Evolutionary conservation across 2,329 filamentous ascomycete species (phyloP).

Genomic region (Neonectria ditissima): DNA sequence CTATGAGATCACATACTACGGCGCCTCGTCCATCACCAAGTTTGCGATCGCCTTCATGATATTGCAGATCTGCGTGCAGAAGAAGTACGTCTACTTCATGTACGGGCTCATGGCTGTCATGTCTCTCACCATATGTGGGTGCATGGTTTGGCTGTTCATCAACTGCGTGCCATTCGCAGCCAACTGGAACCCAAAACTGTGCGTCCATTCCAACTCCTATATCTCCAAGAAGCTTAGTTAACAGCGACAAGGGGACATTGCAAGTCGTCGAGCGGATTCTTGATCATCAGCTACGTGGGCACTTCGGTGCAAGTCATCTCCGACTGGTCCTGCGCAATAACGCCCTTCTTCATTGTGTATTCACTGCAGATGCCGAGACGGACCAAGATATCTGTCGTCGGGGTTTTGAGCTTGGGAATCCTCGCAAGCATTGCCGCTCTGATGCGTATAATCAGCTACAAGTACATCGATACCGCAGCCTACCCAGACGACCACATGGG

Average conservation of each 20-base stretch:
- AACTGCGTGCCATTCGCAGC: slow-evolving; percentile 27
- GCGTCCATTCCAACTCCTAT: background rate
- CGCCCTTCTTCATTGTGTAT: slow-evolving; percentile 46
- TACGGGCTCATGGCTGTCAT: slow-evolving; percentile 26
- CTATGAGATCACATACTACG: slow-evolving; percentile 32
- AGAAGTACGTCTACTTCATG: slow-evolving; percentile 29
- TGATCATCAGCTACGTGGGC: slow-evolving; percentile 29
- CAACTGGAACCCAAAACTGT: slow-evolving; percentile 29
- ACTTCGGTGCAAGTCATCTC: slow-evolving; percentile 39
- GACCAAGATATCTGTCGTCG: slow-evolving; percentile 35
- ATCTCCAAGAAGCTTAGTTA: background rate
- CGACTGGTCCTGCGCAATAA: slow-evolving; percentile 46
- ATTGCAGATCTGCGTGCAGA: slow-evolving; percentile 30
- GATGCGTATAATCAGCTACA: slow-evolving; percentile 32
- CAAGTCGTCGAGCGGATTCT: slow-evolving; percentile 23
- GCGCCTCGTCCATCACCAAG: slow-evolving; percentile 25
- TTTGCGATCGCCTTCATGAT: slow-evolving; percentile 33
- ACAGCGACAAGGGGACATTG: slow-evolving; percentile 16
- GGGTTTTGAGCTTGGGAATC: slow-evolving; percentile 26
- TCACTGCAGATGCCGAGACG: slow-evolving; percentile 43
- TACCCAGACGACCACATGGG: slow-evolving; percentile 25
- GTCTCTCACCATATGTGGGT: slow-evolving; percentile 5
- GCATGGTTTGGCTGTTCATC: slow-evolving; percentile 28
- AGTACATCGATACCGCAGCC: slow-evolving; percentile 19
- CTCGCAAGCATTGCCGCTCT: slow-evolving; percentile 32